Evolutionary conservation across 2,329 filamentous ascomycete genomes (phyloP).

Genomic region (Ambrosiella cleistominuta): DNA sequence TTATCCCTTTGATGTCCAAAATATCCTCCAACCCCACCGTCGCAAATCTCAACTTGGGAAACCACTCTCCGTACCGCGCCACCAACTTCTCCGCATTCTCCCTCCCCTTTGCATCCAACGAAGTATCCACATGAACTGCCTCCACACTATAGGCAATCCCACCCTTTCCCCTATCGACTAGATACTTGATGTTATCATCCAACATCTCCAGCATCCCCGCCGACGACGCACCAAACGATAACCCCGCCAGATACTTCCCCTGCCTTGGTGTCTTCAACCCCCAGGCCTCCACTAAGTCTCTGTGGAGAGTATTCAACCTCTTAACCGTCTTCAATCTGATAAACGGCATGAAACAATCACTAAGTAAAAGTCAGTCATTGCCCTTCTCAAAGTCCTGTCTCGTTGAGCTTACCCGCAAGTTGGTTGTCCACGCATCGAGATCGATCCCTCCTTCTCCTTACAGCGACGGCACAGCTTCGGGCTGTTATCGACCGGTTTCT

Average conservation of each 20-base stretch:
- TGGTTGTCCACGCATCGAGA: constrained; percentile 14
- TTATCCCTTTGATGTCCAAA: constrained; percentile 32
- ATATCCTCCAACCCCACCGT: constrained; percentile 46
- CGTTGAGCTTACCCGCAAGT: constrained; percentile 17
- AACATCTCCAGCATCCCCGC: constrained; percentile 60
- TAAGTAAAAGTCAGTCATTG: constrained; percentile 12
- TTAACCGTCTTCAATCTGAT: constrained; percentile 64
- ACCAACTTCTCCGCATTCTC: constrained; percentile 31
- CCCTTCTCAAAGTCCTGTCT: not conserved
- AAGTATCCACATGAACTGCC: constrained; percentile 37
- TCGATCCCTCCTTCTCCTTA: constrained; percentile 8
- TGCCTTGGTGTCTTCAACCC: constrained; percentile 19
- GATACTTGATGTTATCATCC: constrained; percentile 47
- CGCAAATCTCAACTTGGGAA: constrained; percentile 48
- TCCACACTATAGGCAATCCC: constrained; percentile 50
- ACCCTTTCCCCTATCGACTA: constrained; percentile 41
- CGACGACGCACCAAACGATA: constrained; percentile 74
- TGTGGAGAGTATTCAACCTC: constrained; percentile 38
- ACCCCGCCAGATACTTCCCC: constrained; percentile 46
- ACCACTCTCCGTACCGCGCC: constrained; percentile 37
- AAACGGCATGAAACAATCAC: constrained; percentile 60
- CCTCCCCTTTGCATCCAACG: constrained; percentile 18
- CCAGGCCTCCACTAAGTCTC: constrained; percentile 24
- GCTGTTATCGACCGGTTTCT: constrained; percentile 1
- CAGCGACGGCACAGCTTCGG: constrained; percentile 10